phyloP scores from a whole-genome alignment of 1,284 basidiomycete species.

The Cryptococcus jaspeensis region DNA sequence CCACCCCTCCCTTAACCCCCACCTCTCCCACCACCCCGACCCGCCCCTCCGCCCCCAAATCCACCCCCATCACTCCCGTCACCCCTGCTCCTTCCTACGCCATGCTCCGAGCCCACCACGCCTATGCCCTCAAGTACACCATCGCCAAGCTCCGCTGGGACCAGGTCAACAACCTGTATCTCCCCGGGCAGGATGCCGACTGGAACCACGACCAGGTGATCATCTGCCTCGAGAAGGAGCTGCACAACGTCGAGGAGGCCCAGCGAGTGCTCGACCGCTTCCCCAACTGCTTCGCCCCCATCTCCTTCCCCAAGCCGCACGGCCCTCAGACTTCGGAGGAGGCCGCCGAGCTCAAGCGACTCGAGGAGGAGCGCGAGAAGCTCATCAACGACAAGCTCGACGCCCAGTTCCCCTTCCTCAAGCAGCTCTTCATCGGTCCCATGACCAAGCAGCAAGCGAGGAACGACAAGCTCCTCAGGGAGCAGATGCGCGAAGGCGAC shows the following conservation, averaged over 20 bases:
- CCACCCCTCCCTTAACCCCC: conserved; percentile 12
- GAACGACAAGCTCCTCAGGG: conserved; percentile 26
- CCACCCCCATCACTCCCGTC: not conserved
- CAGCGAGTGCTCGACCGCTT: conserved; percentile 32
- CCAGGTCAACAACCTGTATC: conserved; percentile 31
- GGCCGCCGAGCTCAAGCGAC: conserved; percentile 17
- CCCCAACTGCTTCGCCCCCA: conserved; percentile 25
- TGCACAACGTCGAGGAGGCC: conserved; percentile 28
- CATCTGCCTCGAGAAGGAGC: conserved; percentile 31
- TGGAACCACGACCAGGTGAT: conserved; percentile 29
- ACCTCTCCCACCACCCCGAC: conserved; percentile 1
- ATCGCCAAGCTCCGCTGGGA: conserved; percentile 40
- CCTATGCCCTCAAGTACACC: conserved; percentile 25
- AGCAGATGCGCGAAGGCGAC: conserved; percentile 27
- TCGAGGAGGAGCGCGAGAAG: conserved; percentile 20
- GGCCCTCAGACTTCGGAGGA: conserved; percentile 31
- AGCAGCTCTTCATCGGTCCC: conserved; percentile 39
- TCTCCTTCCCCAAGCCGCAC: conserved; percentile 25
- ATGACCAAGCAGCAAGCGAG: conserved; percentile 34
- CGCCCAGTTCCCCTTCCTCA: conserved; percentile 30
- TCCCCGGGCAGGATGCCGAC: conserved; percentile 32
- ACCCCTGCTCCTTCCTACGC: conserved; percentile 23
- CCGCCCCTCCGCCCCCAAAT: not conserved
- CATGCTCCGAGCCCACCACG: conserved; percentile 32
- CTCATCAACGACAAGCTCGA: conserved; percentile 24